These are phyloP conservation scores for Cercospora beticola DNA, from an alignment of 2,329 filamentous ascomycete genomes.

Conservation along the genomic window DNA sequence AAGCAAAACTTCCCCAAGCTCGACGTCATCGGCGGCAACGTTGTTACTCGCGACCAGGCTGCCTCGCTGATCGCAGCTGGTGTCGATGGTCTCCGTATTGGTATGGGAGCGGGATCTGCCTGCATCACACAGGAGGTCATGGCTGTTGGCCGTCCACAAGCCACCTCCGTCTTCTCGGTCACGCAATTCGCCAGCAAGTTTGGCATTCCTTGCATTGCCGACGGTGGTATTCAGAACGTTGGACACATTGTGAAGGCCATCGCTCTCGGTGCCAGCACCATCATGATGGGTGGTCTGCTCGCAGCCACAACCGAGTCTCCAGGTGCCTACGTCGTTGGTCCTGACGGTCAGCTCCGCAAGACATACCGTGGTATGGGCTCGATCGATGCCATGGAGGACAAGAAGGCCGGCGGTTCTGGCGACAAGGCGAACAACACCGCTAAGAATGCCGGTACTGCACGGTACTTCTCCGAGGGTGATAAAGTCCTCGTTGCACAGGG, in stretches of 20 bases:
- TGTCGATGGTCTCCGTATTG: slow-evolving; percentile 93
- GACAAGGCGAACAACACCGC: slow-evolving; percentile 78
- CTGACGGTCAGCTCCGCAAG: slow-evolving; percentile 97
- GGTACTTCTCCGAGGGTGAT: slow-evolving; percentile 98
- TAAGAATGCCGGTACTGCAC: slow-evolving; percentile 93
- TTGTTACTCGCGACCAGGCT: slow-evolving; percentile 95
- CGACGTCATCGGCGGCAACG: slow-evolving; percentile 97
- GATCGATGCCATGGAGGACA: slow-evolving; percentile 99
- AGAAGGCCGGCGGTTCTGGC: slow-evolving; percentile 84
- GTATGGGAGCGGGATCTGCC: slow-evolving; percentile 96
- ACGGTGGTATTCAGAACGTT: slow-evolving; percentile 96
- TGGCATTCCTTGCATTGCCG: slow-evolving; percentile 95
- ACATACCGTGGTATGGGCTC: slow-evolving; percentile 98
- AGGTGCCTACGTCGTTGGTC: slow-evolving; percentile 92
- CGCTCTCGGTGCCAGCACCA: slow-evolving; percentile 85
- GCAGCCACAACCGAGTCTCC: slow-evolving; percentile 97
- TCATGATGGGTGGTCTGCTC: slow-evolving; percentile 99
- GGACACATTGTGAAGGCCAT: slow-evolving; percentile 99
- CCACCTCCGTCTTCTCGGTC: slow-evolving; percentile 87
- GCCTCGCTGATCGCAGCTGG: slow-evolving; percentile 88
- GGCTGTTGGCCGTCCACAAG: slow-evolving; percentile 96
- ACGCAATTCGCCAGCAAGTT: slow-evolving; percentile 86
- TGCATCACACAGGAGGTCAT: slow-evolving; percentile 99
- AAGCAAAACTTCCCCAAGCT: slow-evolving; percentile 82
- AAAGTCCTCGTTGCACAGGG: slow-evolving; percentile 93